These are phyloP conservation scores for Colletotrichum gloeosporioides DNA, from an alignment of 2,329 filamentous ascomycete species.

Conservation along the genomic window DNA sequence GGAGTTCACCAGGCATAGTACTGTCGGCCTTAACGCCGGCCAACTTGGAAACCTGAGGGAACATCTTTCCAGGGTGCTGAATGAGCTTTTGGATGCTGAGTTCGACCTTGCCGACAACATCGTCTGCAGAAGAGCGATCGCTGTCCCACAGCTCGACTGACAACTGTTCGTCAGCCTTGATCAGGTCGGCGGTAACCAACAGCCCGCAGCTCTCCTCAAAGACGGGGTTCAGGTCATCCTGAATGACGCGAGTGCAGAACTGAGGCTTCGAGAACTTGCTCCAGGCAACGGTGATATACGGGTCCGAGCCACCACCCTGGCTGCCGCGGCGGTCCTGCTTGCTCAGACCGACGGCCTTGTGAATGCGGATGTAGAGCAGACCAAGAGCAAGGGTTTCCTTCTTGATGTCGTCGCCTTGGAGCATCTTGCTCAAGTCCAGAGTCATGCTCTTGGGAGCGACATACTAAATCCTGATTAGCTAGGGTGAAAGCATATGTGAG, in stretches of 20 bases:
- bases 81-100: conserved; percentile 95
- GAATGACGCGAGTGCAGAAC: conserved; percentile 96
- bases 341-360: conserved; percentile 84
- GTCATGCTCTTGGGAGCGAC: conserved; percentile 95
- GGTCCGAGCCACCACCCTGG: conserved; percentile 87
- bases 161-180: conserved; percentile 92
- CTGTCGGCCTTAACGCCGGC: conserved; percentile 82
- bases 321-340: conserved; percentile 89
- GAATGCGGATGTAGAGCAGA: conserved; percentile 90
- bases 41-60: conserved; percentile 84
- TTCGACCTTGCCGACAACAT: conserved; percentile 94
- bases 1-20: conserved; percentile 89
- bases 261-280: conserved; percentile 98
- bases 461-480: conserved; percentile 50
- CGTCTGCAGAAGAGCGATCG: conserved; percentile 89
- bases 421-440: conserved; percentile 86
- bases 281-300: conserved; percentile 93
- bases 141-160: conserved; percentile 97
- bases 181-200: conserved; percentile 84
- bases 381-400: conserved; percentile 89
- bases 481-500: rapidly evolving
- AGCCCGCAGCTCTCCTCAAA: conserved; percentile 90
- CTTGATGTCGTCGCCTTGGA: conserved; percentile 89
- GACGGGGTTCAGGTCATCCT: conserved; percentile 90
- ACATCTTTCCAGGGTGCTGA: conserved; percentile 92